Evolutionary conservation across 352 stramenopile genomes (phyloP), one percentile per base, ranked within the genome.

Genomic region (Pythium biforme): DNA sequence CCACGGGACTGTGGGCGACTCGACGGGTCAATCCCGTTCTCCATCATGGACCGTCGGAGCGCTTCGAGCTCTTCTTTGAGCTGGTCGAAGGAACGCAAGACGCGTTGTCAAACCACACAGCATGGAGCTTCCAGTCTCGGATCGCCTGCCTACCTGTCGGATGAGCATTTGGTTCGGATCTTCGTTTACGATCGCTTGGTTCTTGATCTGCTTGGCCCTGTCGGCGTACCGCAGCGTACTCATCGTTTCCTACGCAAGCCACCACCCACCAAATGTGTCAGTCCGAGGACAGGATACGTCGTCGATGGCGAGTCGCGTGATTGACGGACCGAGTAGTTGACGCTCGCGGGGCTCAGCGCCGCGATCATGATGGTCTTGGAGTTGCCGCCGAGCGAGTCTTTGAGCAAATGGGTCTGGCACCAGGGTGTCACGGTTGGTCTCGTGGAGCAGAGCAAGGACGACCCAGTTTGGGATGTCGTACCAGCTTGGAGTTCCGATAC

Each of bases 311-410:
- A n/a, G 31, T 37, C 31, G 31, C 31, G 26, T 37, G 43, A 53
- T 27, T 33, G 0, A 23, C 67, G 23, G 54, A 90, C 83, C 22
- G 81, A 93, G 50, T 95, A 95, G 55, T 96, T 97, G 4, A 96
- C 78, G 29, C 82, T 90, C 0, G 84, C 88, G 54, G 90, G 90
- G 58, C 87, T 94, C 29, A 97, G 66, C 17, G 88, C 88, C 34
- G 89, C 88, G 46, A 96, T 96, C 88, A 96, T 96, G 33, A 96
- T 95, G 19, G 89, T 95, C 59, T 96, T 97, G 2, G 86, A 90
- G 59, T 96, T 96, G 29, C 86, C 88, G 41, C 88, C 88, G 1
- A 97, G 71, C 0, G 86, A 94, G 63, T 93, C 84, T 57, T 93
- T 93, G 25, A 95, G 75, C 33, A 95, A 55, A 57, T 94, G 86